These are phyloP conservation scores for Syzygium grande DNA, from an alignment of 345 rosid genomes.

Conservation along the genomic window DNA sequence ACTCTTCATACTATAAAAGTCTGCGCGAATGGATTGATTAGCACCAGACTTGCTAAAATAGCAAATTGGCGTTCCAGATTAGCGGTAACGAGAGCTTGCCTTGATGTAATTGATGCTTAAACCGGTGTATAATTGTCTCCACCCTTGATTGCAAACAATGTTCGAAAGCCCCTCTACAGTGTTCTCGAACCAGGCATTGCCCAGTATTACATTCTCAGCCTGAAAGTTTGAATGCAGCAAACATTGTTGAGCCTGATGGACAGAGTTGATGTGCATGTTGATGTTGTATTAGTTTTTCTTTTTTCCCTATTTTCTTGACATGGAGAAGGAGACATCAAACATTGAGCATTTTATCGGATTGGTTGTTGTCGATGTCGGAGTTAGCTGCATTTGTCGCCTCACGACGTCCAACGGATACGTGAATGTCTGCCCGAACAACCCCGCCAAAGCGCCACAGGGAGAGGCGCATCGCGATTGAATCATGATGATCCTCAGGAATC, in stretches of 20 bases:
- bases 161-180: conserved; percentile 53
- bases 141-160: conserved; percentile 66
- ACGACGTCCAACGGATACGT: conserved; percentile 96
- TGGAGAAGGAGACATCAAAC: neutral
- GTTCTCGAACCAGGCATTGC: conserved; percentile 49
- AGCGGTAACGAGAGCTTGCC: conserved; percentile 16
- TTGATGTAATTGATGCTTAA: conserved; percentile 86
- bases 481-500: conserved; percentile 78
- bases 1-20: neutral
- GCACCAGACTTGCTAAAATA: neutral
- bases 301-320: neutral
- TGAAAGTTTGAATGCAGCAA: conserved; percentile 7
- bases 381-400: conserved; percentile 97
- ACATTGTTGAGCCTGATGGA: neutral
- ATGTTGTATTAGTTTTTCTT: neutral
- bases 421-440: conserved; percentile 81
- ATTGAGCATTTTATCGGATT: neutral
- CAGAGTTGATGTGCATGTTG: neutral
- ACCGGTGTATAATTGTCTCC: conserved; percentile 92
- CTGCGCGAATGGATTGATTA: neutral
- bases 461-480: conserved; percentile 69
- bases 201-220: conserved; percentile 57
- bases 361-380: neutral
- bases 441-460: conserved; percentile 90
- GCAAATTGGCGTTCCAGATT: neutral